Evolutionary conservation across 2,329 filamentous ascomycete genomes (phyloP).

Genomic region (Penicillium sclerotiorum): DNA sequence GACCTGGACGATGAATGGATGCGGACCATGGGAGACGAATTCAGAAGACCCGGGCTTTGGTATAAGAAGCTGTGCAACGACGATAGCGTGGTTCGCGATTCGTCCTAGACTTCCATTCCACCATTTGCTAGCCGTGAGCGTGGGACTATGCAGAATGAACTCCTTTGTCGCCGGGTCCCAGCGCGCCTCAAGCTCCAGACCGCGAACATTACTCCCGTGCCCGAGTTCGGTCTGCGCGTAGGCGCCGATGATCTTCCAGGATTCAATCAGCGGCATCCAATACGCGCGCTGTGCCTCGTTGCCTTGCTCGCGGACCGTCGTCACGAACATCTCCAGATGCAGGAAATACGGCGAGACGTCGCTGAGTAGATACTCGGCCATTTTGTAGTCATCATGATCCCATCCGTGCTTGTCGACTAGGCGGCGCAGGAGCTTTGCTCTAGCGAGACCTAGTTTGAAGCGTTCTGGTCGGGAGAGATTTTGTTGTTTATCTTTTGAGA

Average conservation of each 20-base stretch:
- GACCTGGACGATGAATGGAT: conserved; percentile 57
- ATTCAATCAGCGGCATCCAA: conserved; percentile 54
- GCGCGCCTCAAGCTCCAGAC: conserved; percentile 52
- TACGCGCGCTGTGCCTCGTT: conserved; percentile 50
- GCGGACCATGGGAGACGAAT: conserved; percentile 52
- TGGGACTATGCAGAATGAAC: conserved; percentile 56
- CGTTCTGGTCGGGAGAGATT: conserved; percentile 56
- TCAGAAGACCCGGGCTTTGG: conserved; percentile 35
- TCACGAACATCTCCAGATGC: conserved; percentile 55
- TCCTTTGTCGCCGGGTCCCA: conserved; percentile 51
- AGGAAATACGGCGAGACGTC: conserved; percentile 58
- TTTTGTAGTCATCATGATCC: conserved; percentile 54
- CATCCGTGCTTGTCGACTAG: conserved; percentile 50
- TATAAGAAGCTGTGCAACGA: conserved; percentile 55
- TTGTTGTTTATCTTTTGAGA: conserved; percentile 53
- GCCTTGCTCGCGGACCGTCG: conserved; percentile 55
- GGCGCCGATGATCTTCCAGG: conserved; percentile 54
- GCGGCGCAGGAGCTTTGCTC: conserved; percentile 54
- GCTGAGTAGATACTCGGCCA: conserved; percentile 56
- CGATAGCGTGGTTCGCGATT: conserved; percentile 59
- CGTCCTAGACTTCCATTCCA: conserved; percentile 58
- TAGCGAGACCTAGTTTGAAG: conserved; percentile 56
- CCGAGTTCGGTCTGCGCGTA: conserved; percentile 58
- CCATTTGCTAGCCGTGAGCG: conserved; percentile 57
- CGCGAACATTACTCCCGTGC: conserved; percentile 56